These are phyloP conservation scores for Stachybotrys chartarum DNA, from an alignment of 2,329 filamentous ascomycete genomes.

Conservation along the genomic window DNA sequence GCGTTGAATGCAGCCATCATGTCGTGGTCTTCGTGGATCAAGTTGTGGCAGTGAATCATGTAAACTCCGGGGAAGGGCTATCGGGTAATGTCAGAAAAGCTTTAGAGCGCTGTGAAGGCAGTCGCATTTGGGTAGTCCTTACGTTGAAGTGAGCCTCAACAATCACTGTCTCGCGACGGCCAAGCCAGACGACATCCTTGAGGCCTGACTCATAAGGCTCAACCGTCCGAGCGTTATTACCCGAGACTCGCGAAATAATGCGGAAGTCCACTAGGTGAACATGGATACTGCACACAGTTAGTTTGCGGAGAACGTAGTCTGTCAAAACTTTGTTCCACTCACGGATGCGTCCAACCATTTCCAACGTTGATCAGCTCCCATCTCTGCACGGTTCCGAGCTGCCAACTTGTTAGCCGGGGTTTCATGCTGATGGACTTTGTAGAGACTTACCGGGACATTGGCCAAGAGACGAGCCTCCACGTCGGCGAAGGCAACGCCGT, in stretches of 20 bases:
- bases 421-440: no score
- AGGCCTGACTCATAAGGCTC: background rate
- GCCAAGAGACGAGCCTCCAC: background rate
- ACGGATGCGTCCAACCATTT: background rate
- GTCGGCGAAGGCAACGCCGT: slow-evolving; percentile 29
- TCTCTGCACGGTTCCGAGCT: background rate
- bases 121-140: background rate
- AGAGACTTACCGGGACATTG: background rate
- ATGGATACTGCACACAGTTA: background rate
- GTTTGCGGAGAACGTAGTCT: no score
- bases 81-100: background rate
- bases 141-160: background rate
- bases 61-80: background rate
- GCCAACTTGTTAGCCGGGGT: no score
- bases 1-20: slow-evolving; percentile 1
- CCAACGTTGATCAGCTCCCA: background rate
- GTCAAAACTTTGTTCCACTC: background rate
- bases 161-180: background rate
- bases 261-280: background rate
- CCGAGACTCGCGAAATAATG: background rate
- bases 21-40: slow-evolving; percentile 1
- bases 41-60: slow-evolving; percentile 1
- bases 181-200: slow-evolving; percentile 2
- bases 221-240: background rate
- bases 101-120: background rate